A percentile compares a stretch with the other conserved stretches of the same genome.
phyloP scores from a whole-genome alignment of 805 yeast genomes.

The Kazachstania kunashirensis region DNA sequence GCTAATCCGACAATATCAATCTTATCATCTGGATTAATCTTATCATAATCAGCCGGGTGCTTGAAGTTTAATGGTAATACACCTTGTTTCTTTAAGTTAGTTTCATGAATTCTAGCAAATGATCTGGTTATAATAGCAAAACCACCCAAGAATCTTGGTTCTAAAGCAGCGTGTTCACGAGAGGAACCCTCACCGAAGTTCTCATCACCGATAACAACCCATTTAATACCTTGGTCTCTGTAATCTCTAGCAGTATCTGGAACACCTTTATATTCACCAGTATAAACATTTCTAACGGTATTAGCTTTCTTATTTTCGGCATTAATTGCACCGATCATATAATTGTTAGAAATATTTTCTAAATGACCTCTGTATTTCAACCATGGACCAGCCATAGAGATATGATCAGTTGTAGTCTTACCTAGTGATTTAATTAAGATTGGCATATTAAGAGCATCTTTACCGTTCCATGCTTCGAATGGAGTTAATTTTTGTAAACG shows the following conservation, averaged over 20 bases:
- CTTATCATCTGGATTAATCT: conserved; percentile 82
- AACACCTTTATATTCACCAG: conserved; percentile 87
- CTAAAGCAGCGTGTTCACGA: conserved; percentile 99
- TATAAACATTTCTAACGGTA: conserved; percentile 79
- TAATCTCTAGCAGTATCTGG: conserved; percentile 94
- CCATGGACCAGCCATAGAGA: conserved; percentile 99
- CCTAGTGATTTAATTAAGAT: conserved; percentile 93
- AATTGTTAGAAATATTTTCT: conserved; percentile 96
- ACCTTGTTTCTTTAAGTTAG: conserved; percentile 99
- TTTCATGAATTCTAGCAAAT: conserved; percentile 98
- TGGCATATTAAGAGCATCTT: conserved; percentile 82
- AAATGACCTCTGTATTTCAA: conserved; percentile 99
- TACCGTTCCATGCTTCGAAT: conserved; percentile 93
- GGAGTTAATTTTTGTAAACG: conserved; percentile 93
- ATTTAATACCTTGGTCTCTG: conserved; percentile 84
- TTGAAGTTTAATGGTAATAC: conserved; percentile 91
- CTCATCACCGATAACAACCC: conserved; percentile 99
- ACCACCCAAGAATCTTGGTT: conserved; percentile 98
- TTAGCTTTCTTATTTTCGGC: conserved; percentile 94
- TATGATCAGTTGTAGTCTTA: conserved; percentile 98
- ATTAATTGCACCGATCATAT: conserved; percentile 98
- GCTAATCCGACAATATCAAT: conserved; percentile 80
- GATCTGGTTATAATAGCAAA: conserved; percentile 96
- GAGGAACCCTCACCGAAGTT: conserved; percentile 99
- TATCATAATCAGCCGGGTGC: conserved; percentile 85